Base-by-base conservation (phyloP, 2,329 filamentous ascomycete genomes). In the Fusarium sp. region DNA sequence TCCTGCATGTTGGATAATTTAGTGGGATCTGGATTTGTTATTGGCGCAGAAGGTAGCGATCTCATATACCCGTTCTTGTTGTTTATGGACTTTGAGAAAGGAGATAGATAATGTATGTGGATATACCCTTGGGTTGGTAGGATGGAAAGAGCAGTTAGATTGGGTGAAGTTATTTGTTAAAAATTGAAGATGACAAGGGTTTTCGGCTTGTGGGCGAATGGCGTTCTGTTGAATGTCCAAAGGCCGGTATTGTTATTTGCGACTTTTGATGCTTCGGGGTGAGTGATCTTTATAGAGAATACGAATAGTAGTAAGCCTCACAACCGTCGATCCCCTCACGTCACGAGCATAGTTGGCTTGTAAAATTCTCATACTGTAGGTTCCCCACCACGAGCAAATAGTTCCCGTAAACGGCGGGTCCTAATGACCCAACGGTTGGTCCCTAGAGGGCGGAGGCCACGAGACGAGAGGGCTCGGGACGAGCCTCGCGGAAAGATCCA, bases 401-500 rank as follows among this genome's bases (percentile, higher is more conserved):
- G 63, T 51, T 66, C 57, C 57, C 57, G 51, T 42, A 27, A 51
- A 43, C 17, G 20, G 46, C 47, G 62, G 62, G 57, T 21, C 62
- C 40, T 39, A 23, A 37, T 39, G 48, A 51, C 54, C 39, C 51
- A 39, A 45, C 25, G 54, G 54, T 29, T 29, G 21, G 48, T 13
- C 18, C 54, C 13, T 25, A 33, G 14, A 15, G 11, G 31, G 31
- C 21, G 20, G 11, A 23, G 27, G 33, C 58, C 58, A 60, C 33
- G 56, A 62, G 57, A 62, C 36, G 46, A 61, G 46, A 61, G 62
- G 62, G 63, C 35, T 62, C 63, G 63, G 63, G 63, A 66, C 63
- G 63, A 66, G 63, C 63, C 63, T 66, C 57, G 63, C 58, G 58
- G 37, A 55, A 23, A 63, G 49, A 66, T 48, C 61, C 62, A 49